Percentiles rank a stretch among this genome's conserved stretches.
phyloP scores from a whole-genome alignment of 2,329 filamentous ascomycete species.

The Cladorrhinum sp. region DNA sequence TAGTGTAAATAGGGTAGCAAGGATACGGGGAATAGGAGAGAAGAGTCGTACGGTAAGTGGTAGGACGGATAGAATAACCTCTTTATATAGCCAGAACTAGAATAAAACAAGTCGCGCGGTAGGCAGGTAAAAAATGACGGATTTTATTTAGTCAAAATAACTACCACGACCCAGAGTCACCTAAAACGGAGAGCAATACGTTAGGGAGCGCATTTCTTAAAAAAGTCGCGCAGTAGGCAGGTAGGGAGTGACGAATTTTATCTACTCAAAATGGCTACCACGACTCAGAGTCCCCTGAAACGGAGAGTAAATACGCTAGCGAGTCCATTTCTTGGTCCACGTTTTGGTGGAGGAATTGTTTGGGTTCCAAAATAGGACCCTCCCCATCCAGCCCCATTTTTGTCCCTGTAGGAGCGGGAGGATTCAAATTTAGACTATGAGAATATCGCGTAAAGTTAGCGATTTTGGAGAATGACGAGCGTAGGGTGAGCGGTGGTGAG shows the following conservation, averaged over 20 bases:
- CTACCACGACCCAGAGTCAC: background rate
- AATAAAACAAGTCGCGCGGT: constrained; percentile 1
- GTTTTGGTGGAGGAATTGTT: background rate
- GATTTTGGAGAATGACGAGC: background rate
- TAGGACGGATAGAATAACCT: constrained; percentile 11
- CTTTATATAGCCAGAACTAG: constrained; percentile 6
- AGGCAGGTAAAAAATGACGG: constrained; percentile 2
- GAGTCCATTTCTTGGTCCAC: background rate
- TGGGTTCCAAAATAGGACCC: background rate
- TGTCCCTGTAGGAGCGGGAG: background rate
- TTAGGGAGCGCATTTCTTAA: no score
- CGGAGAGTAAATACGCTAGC: background rate
- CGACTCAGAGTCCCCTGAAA: background rate
- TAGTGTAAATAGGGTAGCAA: background rate
- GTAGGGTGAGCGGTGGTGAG: constrained; percentile 1
- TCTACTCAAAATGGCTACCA: background rate
- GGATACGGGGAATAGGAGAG: constrained; percentile 5
- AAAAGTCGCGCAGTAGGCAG: constrained; percentile 4
- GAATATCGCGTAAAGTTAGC: background rate
- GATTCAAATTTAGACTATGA: background rate
- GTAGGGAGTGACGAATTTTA: constrained; percentile 3
- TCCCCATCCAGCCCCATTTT: background rate
- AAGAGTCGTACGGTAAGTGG: constrained; percentile 14
- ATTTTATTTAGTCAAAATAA: background rate
- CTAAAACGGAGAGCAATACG: constrained; percentile 1